Evolutionary conservation across 2,329 filamentous ascomycete species (phyloP), one percentile per base, ranked within the genome.

Genomic region (Sodiomyces alkalinus): DNA sequence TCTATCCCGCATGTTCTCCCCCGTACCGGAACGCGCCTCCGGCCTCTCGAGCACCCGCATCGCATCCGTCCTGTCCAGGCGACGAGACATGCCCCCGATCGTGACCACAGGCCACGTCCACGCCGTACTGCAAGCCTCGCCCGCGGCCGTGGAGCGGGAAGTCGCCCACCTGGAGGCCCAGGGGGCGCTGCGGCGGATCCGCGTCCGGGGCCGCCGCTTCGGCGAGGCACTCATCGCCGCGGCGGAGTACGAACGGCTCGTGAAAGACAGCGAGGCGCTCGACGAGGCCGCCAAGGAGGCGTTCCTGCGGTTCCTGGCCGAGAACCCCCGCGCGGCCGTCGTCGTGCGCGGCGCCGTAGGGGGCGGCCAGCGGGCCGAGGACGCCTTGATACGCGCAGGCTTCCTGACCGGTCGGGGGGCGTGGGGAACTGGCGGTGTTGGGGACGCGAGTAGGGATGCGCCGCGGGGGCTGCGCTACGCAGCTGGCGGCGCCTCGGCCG

Each of bases 21-120:
- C 64, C 2, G 55, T 82, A 8, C 77, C 77, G 3, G 57, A 62
- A 13, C 53, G 52, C 24, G 55, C 54, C 7, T 56, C 63, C 0
- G 75, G 76, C 14, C 71, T 83, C 62, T 67, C 61, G 39, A 74
- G 71, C 5, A 66, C 64, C 13, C 60, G 73, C 8, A 70, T 73
- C 10, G 59, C 74, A 3, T 67, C 77, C 41, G 53, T 79, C 11
- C 56, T 82, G 29, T 69, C 73, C 35, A 74, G 68, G 43, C 61
- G 76, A 12, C 52, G 49, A 18, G 51, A 51, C 10, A 48, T 80
- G 21, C 74, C 80, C 7, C 71, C 70, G 0, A 56, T 82, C 14
- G 69, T 78, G 5, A 76, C 72, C 1, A 48, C 73, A 13, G 65
- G 72, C 2, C 78, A 85, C 44, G 47, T 85, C 6, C 67, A 76